phyloP scores from a whole-genome alignment of 1,284 basidiomycete species.

The Stygiomarasmius scandens region DNA sequence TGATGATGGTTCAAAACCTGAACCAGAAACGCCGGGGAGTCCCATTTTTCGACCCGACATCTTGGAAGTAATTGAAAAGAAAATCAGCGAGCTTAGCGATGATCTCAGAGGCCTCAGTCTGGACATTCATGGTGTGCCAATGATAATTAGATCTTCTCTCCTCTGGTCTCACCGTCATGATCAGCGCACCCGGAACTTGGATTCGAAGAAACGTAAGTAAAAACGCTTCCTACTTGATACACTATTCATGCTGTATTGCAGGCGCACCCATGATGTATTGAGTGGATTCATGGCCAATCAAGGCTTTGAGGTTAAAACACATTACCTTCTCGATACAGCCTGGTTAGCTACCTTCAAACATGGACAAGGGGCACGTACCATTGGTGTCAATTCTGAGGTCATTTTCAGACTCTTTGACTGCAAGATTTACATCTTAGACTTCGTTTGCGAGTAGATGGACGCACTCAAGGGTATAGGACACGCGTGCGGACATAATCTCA shows the following conservation, averaged over 20 bases:
- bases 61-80: constrained; percentile 59
- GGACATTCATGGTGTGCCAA: constrained; percentile 62
- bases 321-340: constrained; percentile 67
- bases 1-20: constrained; percentile 4
- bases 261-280: constrained; percentile 57
- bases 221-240: constrained; percentile 10
- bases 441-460: constrained; percentile 45
- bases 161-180: background rate
- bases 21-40: constrained; percentile 7
- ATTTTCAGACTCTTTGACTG: constrained; percentile 25
- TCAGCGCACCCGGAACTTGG: constrained; percentile 63
- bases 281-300: constrained; percentile 60
- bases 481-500: constrained; percentile 81
- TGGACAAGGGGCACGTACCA: constrained; percentile 58
- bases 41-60: constrained; percentile 45
- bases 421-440: background rate
- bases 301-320: constrained; percentile 60
- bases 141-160: background rate
- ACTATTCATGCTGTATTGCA: constrained; percentile 21
- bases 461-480: constrained; percentile 60
- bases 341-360: constrained; percentile 67
- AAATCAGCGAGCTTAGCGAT: constrained; percentile 52
- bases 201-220: constrained; percentile 56
- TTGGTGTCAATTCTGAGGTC: constrained; percentile 76
- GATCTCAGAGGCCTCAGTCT: constrained; percentile 66